Conservation (phyloP, 108 stramenopile species). For the Schizochytrium sp. region DNA sequence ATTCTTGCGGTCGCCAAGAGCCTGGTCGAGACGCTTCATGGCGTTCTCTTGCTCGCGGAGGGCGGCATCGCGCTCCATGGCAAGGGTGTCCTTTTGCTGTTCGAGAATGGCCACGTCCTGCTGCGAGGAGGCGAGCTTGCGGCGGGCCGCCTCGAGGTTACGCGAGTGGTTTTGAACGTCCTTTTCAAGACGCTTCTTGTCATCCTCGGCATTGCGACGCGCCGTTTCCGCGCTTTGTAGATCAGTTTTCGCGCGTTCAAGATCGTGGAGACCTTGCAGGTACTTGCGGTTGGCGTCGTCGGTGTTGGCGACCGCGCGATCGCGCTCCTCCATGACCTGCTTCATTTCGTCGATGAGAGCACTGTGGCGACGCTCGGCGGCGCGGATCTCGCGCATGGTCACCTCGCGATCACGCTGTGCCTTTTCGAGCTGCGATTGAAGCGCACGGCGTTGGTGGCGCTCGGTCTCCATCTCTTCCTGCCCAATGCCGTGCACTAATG, state of each 20-base stretch:
- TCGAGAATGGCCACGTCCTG: not conserved
- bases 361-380: not conserved
- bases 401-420: slow-evolving; percentile 6
- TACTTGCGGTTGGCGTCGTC: slow-evolving; percentile 3
- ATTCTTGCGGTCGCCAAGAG: not conserved
- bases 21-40: not conserved
- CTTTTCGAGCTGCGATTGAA: not conserved
- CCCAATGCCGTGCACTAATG: not conserved
- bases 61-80: slow-evolving; percentile 7
- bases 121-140: not conserved
- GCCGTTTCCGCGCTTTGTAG: not conserved
- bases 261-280: not conserved
- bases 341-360: slow-evolving; percentile 17
- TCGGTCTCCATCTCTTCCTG: slow-evolving; percentile 15
- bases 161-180: not conserved
- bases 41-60: slow-evolving; percentile 1
- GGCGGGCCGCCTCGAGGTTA: not conserved
- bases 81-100: not conserved
- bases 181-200: not conserved
- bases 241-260: not conserved
- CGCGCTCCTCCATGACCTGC: slow-evolving; percentile 16
- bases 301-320: not conserved
- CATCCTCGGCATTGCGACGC: not conserved
- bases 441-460: not conserved
- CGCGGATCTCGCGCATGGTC: not conserved